Evolutionary conservation across 768 basidiomycete species (phyloP).

Genomic region (Lactarius vividus): DNA sequence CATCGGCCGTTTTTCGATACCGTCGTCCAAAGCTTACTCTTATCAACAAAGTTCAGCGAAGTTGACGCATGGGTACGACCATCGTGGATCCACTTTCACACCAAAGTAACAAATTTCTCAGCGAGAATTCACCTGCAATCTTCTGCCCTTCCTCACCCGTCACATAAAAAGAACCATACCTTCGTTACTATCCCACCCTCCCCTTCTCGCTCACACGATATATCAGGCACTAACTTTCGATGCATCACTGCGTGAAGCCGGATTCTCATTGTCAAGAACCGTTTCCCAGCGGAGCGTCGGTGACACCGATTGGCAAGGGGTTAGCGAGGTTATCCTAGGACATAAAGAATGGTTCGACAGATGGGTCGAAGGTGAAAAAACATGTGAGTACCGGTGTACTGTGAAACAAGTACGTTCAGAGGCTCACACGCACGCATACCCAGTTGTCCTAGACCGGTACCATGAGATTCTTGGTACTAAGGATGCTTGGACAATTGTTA

Average conservation of each 20-base stretch:
- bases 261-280: slow-evolving; percentile 61
- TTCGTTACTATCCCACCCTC: slow-evolving; percentile 67
- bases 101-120: slow-evolving; percentile 34
- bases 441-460: slow-evolving; percentile 89
- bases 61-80: slow-evolving; percentile 73
- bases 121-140: slow-evolving; percentile 79
- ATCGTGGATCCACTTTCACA: slow-evolving; percentile 1
- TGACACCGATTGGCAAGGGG: slow-evolving; percentile 60
- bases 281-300: slow-evolving; percentile 36
- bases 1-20: slow-evolving; percentile 78
- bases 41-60: slow-evolving; percentile 55
- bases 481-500: slow-evolving; percentile 84
- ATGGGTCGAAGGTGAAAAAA: slow-evolving; percentile 88
- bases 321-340: slow-evolving; percentile 79
- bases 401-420: not conserved
- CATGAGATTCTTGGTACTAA: slow-evolving; percentile 73
- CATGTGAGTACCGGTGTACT: slow-evolving; percentile 55
- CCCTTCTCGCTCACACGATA: slow-evolving; percentile 91
- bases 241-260: slow-evolving; percentile 67
- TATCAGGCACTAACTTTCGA: slow-evolving; percentile 92
- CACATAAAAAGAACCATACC: slow-evolving; percentile 78
- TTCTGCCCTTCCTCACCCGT: slow-evolving; percentile 72
- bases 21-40: slow-evolving; percentile 67
- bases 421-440: not conserved
- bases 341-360: slow-evolving; percentile 85